Percentiles rank a stretch among this genome's conserved stretches.
phyloP scores from a whole-genome alignment of 208 protist species.

The Trypanosoma grayi region DNA sequence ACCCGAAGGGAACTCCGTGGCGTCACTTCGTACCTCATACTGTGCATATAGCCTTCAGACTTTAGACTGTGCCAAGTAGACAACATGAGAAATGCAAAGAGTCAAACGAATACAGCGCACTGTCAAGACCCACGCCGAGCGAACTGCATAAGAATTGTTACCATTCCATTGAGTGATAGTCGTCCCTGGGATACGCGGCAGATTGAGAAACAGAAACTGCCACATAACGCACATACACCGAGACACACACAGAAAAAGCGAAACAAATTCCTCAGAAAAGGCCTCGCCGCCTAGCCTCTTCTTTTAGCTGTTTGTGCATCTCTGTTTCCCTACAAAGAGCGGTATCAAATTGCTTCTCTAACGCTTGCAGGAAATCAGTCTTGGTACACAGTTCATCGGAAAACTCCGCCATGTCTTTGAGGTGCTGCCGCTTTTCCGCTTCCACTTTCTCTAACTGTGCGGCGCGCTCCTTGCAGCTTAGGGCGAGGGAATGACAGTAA shows the following conservation, averaged over 20 bases:
- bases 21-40: too few relatives aligned
- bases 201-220: neutral
- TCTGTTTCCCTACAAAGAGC: neutral
- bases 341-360: slow-evolving; percentile 9
- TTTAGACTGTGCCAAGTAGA: neutral
- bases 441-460: slow-evolving; percentile 6
- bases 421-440: neutral
- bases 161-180: too few relatives aligned
- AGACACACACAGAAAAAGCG: slow-evolving; percentile 16
- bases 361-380: neutral
- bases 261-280: slow-evolving; percentile 12
- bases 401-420: slow-evolving; percentile 11
- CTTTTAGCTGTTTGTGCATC: slow-evolving; percentile 5
- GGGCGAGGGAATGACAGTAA: neutral
- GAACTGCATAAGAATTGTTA: too few relatives aligned
- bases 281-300: neutral
- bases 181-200: too few relatives aligned
- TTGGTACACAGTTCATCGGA: slow-evolving; percentile 9
- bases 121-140: too few relatives aligned
- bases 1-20: slow-evolving; percentile 36
- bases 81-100: too few relatives aligned
- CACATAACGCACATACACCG: neutral
- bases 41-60: too few relatives aligned
- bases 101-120: too few relatives aligned
- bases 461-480: neutral